phyloP scores from a whole-genome alignment of 352 stramenopile species.

The Globisporangium heterothallicum region DNA sequence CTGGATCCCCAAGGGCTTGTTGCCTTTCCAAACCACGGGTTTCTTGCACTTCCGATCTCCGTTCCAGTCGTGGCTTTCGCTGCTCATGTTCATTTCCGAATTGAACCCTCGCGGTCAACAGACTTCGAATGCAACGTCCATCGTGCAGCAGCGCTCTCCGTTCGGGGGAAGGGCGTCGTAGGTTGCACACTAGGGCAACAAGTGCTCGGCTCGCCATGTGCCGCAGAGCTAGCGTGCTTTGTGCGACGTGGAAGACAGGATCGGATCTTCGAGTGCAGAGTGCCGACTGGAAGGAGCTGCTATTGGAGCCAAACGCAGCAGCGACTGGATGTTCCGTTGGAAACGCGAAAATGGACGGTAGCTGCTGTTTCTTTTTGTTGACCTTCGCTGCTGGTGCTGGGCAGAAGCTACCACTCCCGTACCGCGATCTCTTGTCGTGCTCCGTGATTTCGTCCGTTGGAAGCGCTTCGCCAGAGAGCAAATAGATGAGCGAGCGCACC shows the following conservation, averaged over 20 bases:
- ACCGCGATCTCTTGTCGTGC: conserved; percentile 7
- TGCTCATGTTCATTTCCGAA: too few species aligned
- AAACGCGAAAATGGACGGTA: conserved; percentile 44
- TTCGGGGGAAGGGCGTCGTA: conserved; percentile 31
- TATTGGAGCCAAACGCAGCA: too few species aligned
- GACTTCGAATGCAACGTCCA: conserved; percentile 6
- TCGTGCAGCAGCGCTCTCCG: conserved; percentile 16
- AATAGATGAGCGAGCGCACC: conserved; percentile 23
- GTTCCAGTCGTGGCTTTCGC: not conserved
- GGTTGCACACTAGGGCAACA: conserved; percentile 22
- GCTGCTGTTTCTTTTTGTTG: conserved; percentile 9
- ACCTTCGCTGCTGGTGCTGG: not conserved
- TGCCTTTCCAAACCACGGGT: not conserved
- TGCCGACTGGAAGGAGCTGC: not conserved
- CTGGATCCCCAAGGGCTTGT: not conserved
- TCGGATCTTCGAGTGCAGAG: not conserved
- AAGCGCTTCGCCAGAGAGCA: conserved; percentile 28
- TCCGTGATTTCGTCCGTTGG: conserved; percentile 51
- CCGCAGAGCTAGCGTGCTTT: conserved; percentile 8
- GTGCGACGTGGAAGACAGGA: conserved; percentile 5
- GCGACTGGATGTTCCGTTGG: conserved; percentile 1
- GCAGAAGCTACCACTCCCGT: not conserved
- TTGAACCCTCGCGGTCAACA: not conserved
- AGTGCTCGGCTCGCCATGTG: conserved; percentile 39
- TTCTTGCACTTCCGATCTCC: not conserved